Base-by-base conservation (phyloP, 2,329 filamentous ascomycete species). In the Plenodomus tracheiphilus region DNA sequence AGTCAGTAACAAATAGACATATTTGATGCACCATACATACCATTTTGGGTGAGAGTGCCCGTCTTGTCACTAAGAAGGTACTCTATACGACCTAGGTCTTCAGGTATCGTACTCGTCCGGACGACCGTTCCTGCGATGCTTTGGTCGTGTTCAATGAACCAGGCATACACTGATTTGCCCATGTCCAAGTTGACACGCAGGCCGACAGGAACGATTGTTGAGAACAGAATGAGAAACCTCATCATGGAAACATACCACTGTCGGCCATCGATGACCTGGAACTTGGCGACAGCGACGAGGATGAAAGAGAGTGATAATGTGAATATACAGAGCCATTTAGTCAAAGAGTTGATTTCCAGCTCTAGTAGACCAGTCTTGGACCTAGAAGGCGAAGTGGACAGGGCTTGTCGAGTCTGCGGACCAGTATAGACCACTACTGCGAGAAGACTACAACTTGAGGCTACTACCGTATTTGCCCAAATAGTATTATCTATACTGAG, bases 121-220 rank as follows among this genome's bases (percentile, higher is more conserved):
- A 99, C 95, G 6, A 99, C 88, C 0, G 94, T 94, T 1, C 88
- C 94, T 5, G 89, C 87, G 51, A 99, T 99, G 17, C 88, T 93
- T 34, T 87, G 80, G 65, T 99, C 94, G 41, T 87, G 82, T 69
- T 99, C 91, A 49, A 99, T 99, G 67, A 97, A 96, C 76, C 88
- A 89, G 8, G 92, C 95, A 73, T 97, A 99, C 2, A 94, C 91
- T 46, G 89, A 93, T 74, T 99, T 99, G 34, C 93, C 95, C 83
- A 99, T 87, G 68, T 99, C 94, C 16, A 99, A 79, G 68, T 99
- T 99, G 60, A 99, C 94, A 42, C 94, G 88, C 59, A 99, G 79
- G 74, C 91, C 96, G 72, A 99, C 97, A 1, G 94, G 94, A 20
- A 99, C 95, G 65, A 99, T 99, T 0, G 93, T 97, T n/a, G 93